Percentiles rank a stretch among this genome's conserved stretches.
phyloP scores from a whole-genome alignment of 2,329 filamentous ascomycete species.

The Penicillium crustosum region DNA sequence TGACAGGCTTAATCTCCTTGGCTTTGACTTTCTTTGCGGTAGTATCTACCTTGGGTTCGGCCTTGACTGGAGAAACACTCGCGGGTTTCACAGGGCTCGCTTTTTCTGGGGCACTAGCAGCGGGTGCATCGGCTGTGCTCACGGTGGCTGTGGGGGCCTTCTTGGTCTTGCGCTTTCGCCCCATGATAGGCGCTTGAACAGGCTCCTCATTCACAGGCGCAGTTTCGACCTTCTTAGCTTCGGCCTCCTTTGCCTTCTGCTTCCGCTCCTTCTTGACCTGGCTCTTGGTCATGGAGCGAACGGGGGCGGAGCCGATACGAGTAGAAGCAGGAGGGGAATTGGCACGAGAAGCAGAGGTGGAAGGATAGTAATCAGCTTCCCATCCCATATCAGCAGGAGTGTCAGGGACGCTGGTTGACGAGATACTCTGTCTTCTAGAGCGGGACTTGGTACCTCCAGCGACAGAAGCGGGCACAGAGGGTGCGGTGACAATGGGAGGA shows the following conservation, averaged over 20 bases:
- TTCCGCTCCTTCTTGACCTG: slow-evolving; percentile 61
- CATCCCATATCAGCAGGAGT: slow-evolving; percentile 61
- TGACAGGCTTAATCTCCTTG: slow-evolving; percentile 24
- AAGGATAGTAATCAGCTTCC: slow-evolving; percentile 59
- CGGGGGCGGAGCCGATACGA: slow-evolving; percentile 60
- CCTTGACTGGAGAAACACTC: slow-evolving; percentile 22
- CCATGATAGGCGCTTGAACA: slow-evolving; percentile 61
- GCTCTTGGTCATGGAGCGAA: slow-evolving; percentile 61
- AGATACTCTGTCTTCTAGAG: slow-evolving; percentile 45
- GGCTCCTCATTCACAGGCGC: slow-evolving; percentile 48
- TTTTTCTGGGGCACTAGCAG: slow-evolving; percentile 16
- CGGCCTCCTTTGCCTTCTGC: slow-evolving; percentile 50
- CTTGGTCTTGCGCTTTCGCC: slow-evolving; percentile 61
- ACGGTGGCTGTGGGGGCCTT: slow-evolving; percentile 38
- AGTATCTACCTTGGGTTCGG: slow-evolving; percentile 24
- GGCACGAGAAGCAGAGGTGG: slow-evolving; percentile 59
- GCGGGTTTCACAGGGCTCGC: slow-evolving; percentile 19
- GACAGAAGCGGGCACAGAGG: slow-evolving; percentile 34
- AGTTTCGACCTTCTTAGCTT: slow-evolving; percentile 45
- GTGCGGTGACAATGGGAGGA: slow-evolving; percentile 31
- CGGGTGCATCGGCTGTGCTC: slow-evolving; percentile 16
- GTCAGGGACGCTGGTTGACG: slow-evolving; percentile 59
- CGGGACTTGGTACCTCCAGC: slow-evolving; percentile 33
- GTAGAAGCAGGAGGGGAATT: slow-evolving; percentile 55
- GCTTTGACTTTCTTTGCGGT: slow-evolving; percentile 25